Evolutionary conservation across 441 rosid genomes (phyloP), one percentile per base, ranked within the genome.

Genomic region (Euphorbia corollata): DNA sequence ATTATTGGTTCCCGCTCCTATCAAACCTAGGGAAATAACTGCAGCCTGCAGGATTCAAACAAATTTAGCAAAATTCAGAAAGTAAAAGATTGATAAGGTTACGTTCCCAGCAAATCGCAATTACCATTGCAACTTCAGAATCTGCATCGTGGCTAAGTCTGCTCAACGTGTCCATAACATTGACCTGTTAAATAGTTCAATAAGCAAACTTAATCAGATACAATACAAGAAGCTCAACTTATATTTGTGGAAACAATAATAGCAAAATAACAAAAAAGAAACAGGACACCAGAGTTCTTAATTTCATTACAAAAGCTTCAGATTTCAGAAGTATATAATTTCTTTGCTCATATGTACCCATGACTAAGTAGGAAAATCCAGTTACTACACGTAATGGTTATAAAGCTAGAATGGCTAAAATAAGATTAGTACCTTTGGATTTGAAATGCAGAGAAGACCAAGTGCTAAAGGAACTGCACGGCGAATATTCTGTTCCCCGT

Each of bases 91-190:
- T 55, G 38, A 51, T 2, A 64, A 22, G 16, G 19, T 8, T 60
- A 41, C 16, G n/a, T 24, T 23, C 8, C 57, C 75, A 58, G 60
- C 24, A 48, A 73, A 32, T n/a, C 15, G 10, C 8, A 71, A 65
- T 81, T 70, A 91, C 99, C 96, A 88, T 89, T 56, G 96, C 93
- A 73, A 94, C 99, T 84, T 91, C 96, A 24, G 96, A 83, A 77
- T 94, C 96, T 36, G 99, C 71, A 75, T 94, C 99, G 77, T 89
- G 97, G 86, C 96, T 94, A 24, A 94, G 90, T 73, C 99, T 85
- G 80, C 97, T 91, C 76, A 94, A 75, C 15, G 96, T 91, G 78
- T 94, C 97, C 91, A 91, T 89, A 18, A 94, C 96, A 84, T 82
- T 91, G 64, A 91, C 96, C 99, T 93, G 80, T 45, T 61, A 57